Evolutionary conservation across 352 stramenopile species (phyloP), one percentile per base, ranked within the genome.

Genomic region (Globisporangium apiculatum): DNA sequence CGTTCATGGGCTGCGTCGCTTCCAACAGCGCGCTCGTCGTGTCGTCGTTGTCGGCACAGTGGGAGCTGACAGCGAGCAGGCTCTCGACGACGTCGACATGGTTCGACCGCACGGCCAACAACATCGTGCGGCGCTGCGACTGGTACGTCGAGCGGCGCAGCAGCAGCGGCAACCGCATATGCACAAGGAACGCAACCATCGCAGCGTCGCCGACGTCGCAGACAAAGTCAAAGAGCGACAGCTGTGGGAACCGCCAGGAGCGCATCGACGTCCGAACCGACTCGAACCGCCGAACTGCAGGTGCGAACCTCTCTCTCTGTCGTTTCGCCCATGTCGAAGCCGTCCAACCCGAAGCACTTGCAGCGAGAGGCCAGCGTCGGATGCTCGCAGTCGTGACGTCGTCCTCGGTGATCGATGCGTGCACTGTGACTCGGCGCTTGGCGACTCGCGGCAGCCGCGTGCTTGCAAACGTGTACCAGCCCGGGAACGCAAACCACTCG

Each of bases 31-130:
- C 11, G 3, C 11, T 51, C 7, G 7, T 7, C 3, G 52, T 47
- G 1, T n/a, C 7, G 12, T 31, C 24, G 24, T 31, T 2, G 24
- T 31, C 24, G 24, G 24, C 24, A 31, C 24, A 31, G 24, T 31
- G 24, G 24, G 24, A 2, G 24, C 24, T 31, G 24, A 31, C 47
- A 12, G 50, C 35, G 7, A 86, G 43, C 12, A 91, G 56, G 42
- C 51, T 41, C 42, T 81, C 61, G 0, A 91, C 76, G 2, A 86
- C 61, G 0, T 78, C 68, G 41, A 82, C 38, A 3, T 69, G 75
- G 69, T 88, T 86, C 72, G 69, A 86, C 1, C 73, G 58, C 35
- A 91, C 81, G 15, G 73, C 69, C 41, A 79, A 64, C 41, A 89
- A 66, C 57, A 91, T 86, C 11, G 77, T 82, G 2, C 72, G 65